Evolutionary conservation across 805 yeast species (phyloP), one percentile per base, ranked within the genome.

Genomic region (Monosporozyma aerobia): DNA sequence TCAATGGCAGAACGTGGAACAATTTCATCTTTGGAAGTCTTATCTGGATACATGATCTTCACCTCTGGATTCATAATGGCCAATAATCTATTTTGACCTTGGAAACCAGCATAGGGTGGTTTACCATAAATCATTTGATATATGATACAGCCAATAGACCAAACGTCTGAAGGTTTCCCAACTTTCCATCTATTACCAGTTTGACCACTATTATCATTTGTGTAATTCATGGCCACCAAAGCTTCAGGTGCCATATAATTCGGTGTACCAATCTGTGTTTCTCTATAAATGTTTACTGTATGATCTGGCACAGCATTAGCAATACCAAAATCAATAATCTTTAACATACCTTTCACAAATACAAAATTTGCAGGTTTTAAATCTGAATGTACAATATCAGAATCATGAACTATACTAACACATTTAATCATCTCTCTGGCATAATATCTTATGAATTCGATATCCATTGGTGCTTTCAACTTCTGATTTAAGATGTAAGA

Each of bases 211-310:
- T 58, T 46, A 9, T 51, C 46, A 40, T 53, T 53, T 9, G 57
- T 62, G 22, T 66, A 61, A 32, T 54, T 75, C 80, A 67, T 85
- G 4, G 69, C 95, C 46, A 85, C 76, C 54, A 92, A 71, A 0
- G 97, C 87, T 68, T 92, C 99, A 0, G 99, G 99, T 0, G 99
- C 97, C 98, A 92, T 94, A 67, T 92, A 94, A 65, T 87, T 89
- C 1, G 97, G 96, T 0, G 99, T 92, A 4, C 99, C 99, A 50
- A 90, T 85, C 65, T 89, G 97, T 5, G 89, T 79, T 54, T 88
- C 95, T 53, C 97, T 77, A 63, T 90, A 90, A 19, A 92, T 80
- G 60, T 94, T 92, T 22, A 87, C 82, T 0, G 98, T 92, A 63
- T 89, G 87, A 51, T 90, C 97, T 1, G 95, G 94, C 1, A 94